Percentiles rank a stretch among this genome's conserved stretches.
Conservation (phyloP, 495 filamentous ascomycete genomes). For the Aspergillus egyptiacus region DNA sequence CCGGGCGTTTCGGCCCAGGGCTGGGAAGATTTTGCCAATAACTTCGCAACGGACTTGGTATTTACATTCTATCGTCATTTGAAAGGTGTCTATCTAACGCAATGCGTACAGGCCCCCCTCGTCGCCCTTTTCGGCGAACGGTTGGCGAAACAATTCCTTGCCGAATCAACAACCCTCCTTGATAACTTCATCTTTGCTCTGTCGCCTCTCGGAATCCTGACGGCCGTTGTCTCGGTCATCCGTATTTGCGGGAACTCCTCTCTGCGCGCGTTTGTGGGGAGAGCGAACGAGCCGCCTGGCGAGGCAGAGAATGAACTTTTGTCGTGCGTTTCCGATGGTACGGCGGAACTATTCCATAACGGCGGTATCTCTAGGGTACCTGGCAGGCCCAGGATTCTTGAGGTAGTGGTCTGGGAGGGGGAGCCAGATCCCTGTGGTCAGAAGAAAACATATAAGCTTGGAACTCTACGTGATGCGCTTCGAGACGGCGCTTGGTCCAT, state of each 20-base stretch:
- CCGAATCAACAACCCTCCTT: conserved; percentile 40
- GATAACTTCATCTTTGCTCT: conserved; percentile 53
- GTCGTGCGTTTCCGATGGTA: conserved; percentile 39
- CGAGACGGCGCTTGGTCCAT: conserved; percentile 22
- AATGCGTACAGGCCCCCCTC: conserved; percentile 34
- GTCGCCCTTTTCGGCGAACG: conserved; percentile 52
- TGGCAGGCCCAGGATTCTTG: conserved; percentile 36
- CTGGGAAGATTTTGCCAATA: conserved; percentile 50
- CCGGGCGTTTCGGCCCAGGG: conserved; percentile 21
- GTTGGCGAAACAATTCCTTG: conserved; percentile 54
- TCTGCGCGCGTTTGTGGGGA: conserved; percentile 47
- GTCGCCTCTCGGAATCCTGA: conserved; percentile 50
- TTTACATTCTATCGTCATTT: not conserved
- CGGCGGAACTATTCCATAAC: conserved; percentile 41
- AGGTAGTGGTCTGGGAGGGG: conserved; percentile 33
- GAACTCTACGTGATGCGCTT: conserved; percentile 29
- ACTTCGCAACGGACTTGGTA: conserved; percentile 45
- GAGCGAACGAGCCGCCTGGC: conserved; percentile 40
- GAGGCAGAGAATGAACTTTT: conserved; percentile 38
- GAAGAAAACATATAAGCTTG: conserved; percentile 18
- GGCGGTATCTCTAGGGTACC: conserved; percentile 38
- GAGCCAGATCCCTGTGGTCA: conserved; percentile 16
- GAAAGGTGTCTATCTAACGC: too few relatives aligned
- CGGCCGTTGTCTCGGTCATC: conserved; percentile 48
- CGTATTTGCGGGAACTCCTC: conserved; percentile 47